Conservation (phyloP, 306 rosid species). For the Trifolium dubium region DNA sequence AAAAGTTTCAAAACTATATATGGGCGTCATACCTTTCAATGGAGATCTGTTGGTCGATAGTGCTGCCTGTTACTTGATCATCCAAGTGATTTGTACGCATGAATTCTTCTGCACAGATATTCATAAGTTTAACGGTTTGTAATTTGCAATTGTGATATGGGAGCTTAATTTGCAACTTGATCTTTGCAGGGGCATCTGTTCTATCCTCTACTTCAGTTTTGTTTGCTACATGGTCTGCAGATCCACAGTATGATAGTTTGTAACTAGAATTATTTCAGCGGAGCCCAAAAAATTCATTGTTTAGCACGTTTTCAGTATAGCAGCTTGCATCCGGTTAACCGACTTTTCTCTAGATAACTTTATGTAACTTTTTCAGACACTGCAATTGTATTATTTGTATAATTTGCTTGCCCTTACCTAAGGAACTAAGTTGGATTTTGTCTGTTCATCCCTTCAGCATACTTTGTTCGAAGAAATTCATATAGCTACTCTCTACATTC, state of each 20-base stretch:
- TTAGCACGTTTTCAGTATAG: conserved; percentile 17
- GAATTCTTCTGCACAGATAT: neutral
- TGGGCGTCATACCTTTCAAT: neutral
- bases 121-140: neutral
- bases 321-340: conserved; percentile 9
- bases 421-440: neutral
- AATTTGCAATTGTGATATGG: conserved; percentile 4
- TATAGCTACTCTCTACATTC: neutral
- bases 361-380: neutral
- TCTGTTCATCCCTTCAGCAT: neutral
- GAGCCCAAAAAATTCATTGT: conserved; percentile 4
- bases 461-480: neutral
- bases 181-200: conserved; percentile 43
- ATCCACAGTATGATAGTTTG: conserved; percentile 25
- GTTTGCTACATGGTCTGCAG: conserved; percentile 33
- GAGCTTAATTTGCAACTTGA: conserved; percentile 13
- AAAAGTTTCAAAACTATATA: neutral
- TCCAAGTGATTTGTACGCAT: conserved; percentile 18
- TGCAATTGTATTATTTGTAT: conserved; percentile 2
- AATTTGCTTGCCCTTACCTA: neutral
- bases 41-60: conserved; percentile 7
- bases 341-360: neutral
- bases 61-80: conserved; percentile 11
- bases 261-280: conserved; percentile 14
- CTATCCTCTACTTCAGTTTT: conserved; percentile 38